phyloP scores from a whole-genome alignment of 352 stramenopile genomes.

The Stephanocyclus meneghinianus region DNA sequence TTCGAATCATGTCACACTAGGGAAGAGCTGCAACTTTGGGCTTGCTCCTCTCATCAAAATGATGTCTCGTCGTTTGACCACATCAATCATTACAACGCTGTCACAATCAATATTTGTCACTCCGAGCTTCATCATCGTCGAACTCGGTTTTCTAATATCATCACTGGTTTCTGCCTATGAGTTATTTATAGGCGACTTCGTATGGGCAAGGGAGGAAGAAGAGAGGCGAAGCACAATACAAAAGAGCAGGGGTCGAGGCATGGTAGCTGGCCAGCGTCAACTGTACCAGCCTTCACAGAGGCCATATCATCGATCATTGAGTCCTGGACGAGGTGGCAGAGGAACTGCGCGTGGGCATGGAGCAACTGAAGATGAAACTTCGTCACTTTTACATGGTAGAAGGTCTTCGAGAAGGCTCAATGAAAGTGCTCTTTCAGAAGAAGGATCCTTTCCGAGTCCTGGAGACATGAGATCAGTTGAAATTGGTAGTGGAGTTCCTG shows the following conservation, averaged over 20 bases:
- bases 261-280: conserved; percentile 11
- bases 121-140: conserved; percentile 32
- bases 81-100: background rate
- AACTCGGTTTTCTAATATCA: conserved; percentile 34
- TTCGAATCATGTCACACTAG: too few species aligned
- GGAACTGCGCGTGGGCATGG: background rate
- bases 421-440: conserved; percentile 9
- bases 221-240: conserved; percentile 16
- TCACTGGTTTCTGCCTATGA: conserved; percentile 34
- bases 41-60: too few species aligned
- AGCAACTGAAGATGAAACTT: conserved; percentile 11
- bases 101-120: conserved; percentile 10
- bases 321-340: conserved; percentile 19
- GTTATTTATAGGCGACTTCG: conserved; percentile 42
- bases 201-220: conserved; percentile 34
- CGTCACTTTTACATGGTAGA: conserved; percentile 18
- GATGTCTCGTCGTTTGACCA: too few species aligned
- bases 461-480: conserved; percentile 32
- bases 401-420: background rate
- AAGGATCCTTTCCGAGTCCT: conserved; percentile 28
- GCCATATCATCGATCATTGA: conserved; percentile 26
- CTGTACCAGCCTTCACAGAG: background rate
- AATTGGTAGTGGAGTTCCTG: conserved; percentile 15
- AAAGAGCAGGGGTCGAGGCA: conserved; percentile 16
- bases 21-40: too few species aligned